A percentile compares a stretch with the other conserved stretches of the same genome.
phyloP scores from a whole-genome alignment of 2,329 filamentous ascomycete species.

The Alternaria gansuensis region DNA sequence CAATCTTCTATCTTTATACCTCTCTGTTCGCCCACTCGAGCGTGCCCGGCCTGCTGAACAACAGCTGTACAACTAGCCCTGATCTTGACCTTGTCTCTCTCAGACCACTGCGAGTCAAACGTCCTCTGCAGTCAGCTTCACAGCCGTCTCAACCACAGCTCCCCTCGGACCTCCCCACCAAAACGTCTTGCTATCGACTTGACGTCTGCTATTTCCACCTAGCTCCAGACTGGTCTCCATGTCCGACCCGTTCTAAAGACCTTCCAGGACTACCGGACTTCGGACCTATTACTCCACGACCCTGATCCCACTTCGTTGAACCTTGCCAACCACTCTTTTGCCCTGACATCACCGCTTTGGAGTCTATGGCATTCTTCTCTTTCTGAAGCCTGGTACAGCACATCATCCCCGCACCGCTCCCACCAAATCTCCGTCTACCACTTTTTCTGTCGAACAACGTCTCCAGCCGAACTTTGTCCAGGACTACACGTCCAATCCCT shows the following conservation, averaged over 20 bases:
- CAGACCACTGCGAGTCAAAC: slow-evolving; percentile 31
- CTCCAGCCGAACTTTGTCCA: slow-evolving; percentile 6
- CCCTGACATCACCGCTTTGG: slow-evolving; percentile 20
- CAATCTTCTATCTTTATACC: slow-evolving; percentile 23
- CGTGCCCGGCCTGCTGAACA: slow-evolving; percentile 22
- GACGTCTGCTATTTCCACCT: slow-evolving; percentile 36
- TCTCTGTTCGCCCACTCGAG: slow-evolving; percentile 19
- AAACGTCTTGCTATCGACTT: slow-evolving; percentile 31
- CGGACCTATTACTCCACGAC: slow-evolving; percentile 29
- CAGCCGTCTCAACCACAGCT: slow-evolving; percentile 37
- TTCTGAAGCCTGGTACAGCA: slow-evolving; percentile 25
- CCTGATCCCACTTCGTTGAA: slow-evolving; percentile 16
- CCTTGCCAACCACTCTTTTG: slow-evolving; percentile 20
- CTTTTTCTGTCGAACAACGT: slow-evolving; percentile 1
- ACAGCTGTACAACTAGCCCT: slow-evolving; percentile 27
- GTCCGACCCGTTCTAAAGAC: slow-evolving; percentile 28
- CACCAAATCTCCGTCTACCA: slow-evolving; percentile 1
- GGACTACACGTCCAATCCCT: slow-evolving; percentile 6
- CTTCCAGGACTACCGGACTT: slow-evolving; percentile 19
- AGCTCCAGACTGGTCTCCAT: slow-evolving; percentile 30
- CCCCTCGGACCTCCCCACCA: slow-evolving; percentile 35
- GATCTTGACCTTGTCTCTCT: slow-evolving; percentile 23
- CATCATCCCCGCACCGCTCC: slow-evolving; percentile 14
- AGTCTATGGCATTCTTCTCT: slow-evolving; percentile 23
- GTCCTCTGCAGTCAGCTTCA: slow-evolving; percentile 39